A percentile compares a stretch with the other conserved stretches of the same genome.
These are phyloP conservation scores for Crithidia bombi DNA, from an alignment of 208 protist genomes.

Conservation along the genomic window DNA sequence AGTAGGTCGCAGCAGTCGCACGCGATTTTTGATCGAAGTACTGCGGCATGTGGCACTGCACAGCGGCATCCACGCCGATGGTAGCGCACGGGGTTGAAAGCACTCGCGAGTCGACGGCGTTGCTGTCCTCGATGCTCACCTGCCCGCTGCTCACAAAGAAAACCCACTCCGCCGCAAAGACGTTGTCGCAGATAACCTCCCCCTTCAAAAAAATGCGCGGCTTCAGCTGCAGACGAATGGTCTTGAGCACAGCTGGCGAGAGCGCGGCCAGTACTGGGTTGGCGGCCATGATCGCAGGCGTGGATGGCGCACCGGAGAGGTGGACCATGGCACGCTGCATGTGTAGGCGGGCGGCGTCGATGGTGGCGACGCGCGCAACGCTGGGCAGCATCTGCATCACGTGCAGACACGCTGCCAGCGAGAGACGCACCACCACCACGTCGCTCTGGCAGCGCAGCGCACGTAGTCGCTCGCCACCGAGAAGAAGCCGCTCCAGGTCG, in stretches of 20 bases:
- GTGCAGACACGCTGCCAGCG: slow-evolving; percentile 28
- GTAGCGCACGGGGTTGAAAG: not conserved
- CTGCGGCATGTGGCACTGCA: slow-evolving; percentile 37
- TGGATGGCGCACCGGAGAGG: slow-evolving; percentile 35
- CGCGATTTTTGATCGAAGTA: slow-evolving; percentile 34
- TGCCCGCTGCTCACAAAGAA: slow-evolving; percentile 64
- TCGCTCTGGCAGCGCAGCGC: slow-evolving; percentile 59
- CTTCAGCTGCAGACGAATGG: slow-evolving; percentile 48
- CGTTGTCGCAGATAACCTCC: slow-evolving; percentile 63
- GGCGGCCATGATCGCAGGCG: slow-evolving; percentile 35
- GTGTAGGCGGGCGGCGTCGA: slow-evolving; percentile 40
- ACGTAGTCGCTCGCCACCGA: slow-evolving; percentile 46
- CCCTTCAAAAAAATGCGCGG: slow-evolving; percentile 47
- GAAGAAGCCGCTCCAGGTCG: slow-evolving; percentile 58
- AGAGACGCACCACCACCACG: slow-evolving; percentile 51
- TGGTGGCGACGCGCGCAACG: slow-evolving; percentile 19
- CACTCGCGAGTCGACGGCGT: not conserved
- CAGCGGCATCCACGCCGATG: slow-evolving; percentile 64
- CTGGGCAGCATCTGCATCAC: slow-evolving; percentile 34
- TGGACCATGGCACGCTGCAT: slow-evolving; percentile 28
- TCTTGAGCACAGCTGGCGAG: slow-evolving; percentile 30
- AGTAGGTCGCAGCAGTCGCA: slow-evolving; percentile 45
- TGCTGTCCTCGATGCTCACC: slow-evolving; percentile 36
- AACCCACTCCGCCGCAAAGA: slow-evolving; percentile 59
- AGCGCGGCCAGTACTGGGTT: slow-evolving; percentile 57